Conservation (phyloP, 352 stramenopile species). For the Pythium plurisporium region DNA sequence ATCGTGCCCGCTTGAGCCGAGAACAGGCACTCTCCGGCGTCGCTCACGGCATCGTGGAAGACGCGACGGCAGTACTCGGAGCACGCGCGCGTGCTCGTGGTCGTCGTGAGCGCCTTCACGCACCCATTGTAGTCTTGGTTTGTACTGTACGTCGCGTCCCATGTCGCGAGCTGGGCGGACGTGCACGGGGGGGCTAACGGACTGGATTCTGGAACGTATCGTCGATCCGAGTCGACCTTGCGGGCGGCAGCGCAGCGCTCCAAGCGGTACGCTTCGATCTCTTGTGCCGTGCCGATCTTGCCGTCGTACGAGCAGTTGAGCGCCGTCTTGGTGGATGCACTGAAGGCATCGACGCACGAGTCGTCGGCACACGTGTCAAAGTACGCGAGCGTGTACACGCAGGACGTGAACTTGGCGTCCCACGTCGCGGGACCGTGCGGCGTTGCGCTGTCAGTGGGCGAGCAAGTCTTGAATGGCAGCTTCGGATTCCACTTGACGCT, state of each 20-base stretch:
- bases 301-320: slow-evolving; percentile 20
- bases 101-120: background rate
- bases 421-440: slow-evolving; percentile 8
- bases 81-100: background rate
- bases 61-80: slow-evolving; percentile 8
- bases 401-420: slow-evolving; percentile 11
- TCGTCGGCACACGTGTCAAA: slow-evolving; percentile 18
- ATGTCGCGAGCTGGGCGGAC: slow-evolving; percentile 4
- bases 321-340: background rate
- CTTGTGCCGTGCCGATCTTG: slow-evolving; percentile 7
- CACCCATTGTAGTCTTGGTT: slow-evolving; percentile 4
- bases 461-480: slow-evolving; percentile 2
- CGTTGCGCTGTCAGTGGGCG: background rate
- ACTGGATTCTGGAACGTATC: background rate
- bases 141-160: slow-evolving; percentile 8
- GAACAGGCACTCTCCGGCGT: slow-evolving; percentile 14
- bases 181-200: slow-evolving; percentile 5
- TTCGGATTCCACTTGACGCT: slow-evolving; percentile 10
- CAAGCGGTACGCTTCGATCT: slow-evolving; percentile 11
- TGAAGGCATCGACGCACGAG: slow-evolving; percentile 10
- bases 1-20: slow-evolving; percentile 7
- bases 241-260: slow-evolving; percentile 3
- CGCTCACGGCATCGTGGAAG: slow-evolving; percentile 11
- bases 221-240: background rate
- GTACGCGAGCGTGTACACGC: slow-evolving; percentile 12